Conservation (phyloP, 345 rosid species). For the Arabidopsis suecica region DNA sequence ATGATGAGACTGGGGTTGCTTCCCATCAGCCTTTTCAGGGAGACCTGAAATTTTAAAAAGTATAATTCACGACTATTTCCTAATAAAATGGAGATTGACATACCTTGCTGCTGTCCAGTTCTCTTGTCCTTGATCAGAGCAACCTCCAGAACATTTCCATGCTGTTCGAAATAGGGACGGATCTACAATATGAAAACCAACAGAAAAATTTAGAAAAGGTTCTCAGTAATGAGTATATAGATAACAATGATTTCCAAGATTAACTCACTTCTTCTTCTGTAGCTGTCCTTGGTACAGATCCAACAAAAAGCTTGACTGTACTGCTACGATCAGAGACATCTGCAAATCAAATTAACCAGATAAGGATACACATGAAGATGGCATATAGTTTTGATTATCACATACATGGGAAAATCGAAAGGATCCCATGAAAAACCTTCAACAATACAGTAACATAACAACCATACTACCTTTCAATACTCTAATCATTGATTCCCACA, state of each 20-base stretch:
- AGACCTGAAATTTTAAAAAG: conserved; percentile 72
- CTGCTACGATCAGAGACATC: conserved; percentile 49
- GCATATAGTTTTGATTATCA: conserved; percentile 16
- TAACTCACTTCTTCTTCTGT: conserved; percentile 84
- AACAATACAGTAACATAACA: background rate
- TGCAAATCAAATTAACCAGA: conserved; percentile 25
- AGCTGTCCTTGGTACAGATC: conserved; percentile 93
- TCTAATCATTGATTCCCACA: background rate
- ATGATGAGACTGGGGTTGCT: conserved; percentile 82
- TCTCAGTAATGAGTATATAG: conserved; percentile 3
- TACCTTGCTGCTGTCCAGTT: conserved; percentile 99
- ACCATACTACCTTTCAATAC: background rate
- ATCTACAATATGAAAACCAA: conserved; percentile 57
- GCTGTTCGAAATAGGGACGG: conserved; percentile 82
- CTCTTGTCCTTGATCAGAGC: conserved; percentile 94
- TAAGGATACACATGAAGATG: conserved; percentile 8
- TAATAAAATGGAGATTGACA: conserved; percentile 48
- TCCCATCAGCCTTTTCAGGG: conserved; percentile 90
- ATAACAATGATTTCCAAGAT: background rate
- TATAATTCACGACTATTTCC: conserved; percentile 52
- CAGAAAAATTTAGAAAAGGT: conserved; percentile 5
- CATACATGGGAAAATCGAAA: conserved; percentile 16
- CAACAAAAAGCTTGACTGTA: conserved; percentile 94
- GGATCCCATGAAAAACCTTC: conserved; percentile 11
- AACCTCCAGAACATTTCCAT: conserved; percentile 93